phyloP scores from a whole-genome alignment of 2,329 filamentous ascomycete genomes.

The Hypoxylon rubiginosum region DNA sequence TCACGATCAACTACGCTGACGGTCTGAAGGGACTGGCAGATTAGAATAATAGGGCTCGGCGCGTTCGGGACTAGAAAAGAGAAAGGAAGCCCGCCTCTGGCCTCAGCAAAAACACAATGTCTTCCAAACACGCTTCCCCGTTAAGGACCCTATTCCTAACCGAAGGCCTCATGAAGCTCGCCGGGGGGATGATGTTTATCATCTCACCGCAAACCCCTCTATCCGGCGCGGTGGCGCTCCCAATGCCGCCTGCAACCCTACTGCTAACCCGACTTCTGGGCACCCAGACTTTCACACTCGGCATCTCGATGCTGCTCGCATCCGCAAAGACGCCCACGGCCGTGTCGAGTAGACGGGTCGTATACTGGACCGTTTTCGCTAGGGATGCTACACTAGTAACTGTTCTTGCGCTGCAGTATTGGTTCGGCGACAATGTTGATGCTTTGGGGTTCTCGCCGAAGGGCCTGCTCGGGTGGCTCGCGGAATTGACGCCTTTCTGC shows the following conservation, averaged over 20 bases:
- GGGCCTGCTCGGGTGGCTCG: constrained; percentile 33
- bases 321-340: constrained; percentile 30
- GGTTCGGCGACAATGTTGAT: constrained; percentile 30
- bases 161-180: constrained; percentile 39
- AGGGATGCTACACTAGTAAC: constrained; percentile 36
- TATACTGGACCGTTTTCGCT: constrained; percentile 42
- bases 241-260: constrained; percentile 31
- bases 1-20: too few species aligned
- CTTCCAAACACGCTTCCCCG: constrained; percentile 24
- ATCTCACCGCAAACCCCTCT: constrained; percentile 36
- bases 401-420: constrained; percentile 31
- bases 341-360: constrained; percentile 29
- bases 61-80: background rate
- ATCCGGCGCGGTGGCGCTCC: constrained; percentile 27
- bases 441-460: constrained; percentile 28
- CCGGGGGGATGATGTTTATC: constrained; percentile 29
- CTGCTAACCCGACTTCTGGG: constrained; percentile 38
- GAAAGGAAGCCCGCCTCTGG: background rate
- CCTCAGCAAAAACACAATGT: constrained; percentile 21
- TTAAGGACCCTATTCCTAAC: constrained; percentile 30
- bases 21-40: too few species aligned
- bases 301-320: constrained; percentile 36
- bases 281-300: constrained; percentile 39
- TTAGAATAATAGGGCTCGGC: too few species aligned
- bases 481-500: constrained; percentile 37